Conservation (phyloP, 1,284 basidiomycete species). For the Blastosporella zonata region DNA sequence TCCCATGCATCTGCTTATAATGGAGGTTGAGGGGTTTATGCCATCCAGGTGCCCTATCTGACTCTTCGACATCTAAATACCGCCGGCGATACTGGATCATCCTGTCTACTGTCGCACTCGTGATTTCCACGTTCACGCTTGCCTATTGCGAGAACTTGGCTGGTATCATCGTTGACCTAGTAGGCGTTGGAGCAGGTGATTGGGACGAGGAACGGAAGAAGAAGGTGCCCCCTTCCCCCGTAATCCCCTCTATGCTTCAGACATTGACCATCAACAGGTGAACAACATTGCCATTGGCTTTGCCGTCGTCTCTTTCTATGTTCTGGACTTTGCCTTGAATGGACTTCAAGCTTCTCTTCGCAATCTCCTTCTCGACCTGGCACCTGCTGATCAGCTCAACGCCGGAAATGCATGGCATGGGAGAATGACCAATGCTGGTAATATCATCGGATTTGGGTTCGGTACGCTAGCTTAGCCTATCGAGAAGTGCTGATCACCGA, state of each 20-base stretch:
- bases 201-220: slow-evolving; percentile 82
- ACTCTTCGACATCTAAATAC: slow-evolving; percentile 86
- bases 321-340: slow-evolving; percentile 94
- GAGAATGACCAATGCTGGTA: slow-evolving; percentile 92
- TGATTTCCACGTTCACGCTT: slow-evolving; percentile 69
- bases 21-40: slow-evolving; percentile 26
- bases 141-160: slow-evolving; percentile 85
- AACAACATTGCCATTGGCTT: slow-evolving; percentile 74
- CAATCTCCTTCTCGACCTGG: slow-evolving; percentile 88
- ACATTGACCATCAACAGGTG: slow-evolving; percentile 43
- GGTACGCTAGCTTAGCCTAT: slow-evolving; percentile 43
- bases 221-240: slow-evolving; percentile 38
- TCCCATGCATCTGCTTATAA: slow-evolving; percentile 10
- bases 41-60: slow-evolving; percentile 81
- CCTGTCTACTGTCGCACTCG: slow-evolving; percentile 73
- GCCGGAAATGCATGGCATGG: slow-evolving; percentile 98
- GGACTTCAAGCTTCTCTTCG: slow-evolving; percentile 90
- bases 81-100: slow-evolving; percentile 89
- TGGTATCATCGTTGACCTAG: slow-evolving; percentile 71
- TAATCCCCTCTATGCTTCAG: slow-evolving; percentile 16
- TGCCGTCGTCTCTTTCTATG: slow-evolving; percentile 89
- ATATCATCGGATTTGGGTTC: slow-evolving; percentile 89
- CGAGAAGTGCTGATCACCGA: slow-evolving; percentile 4
- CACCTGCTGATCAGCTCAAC: slow-evolving; percentile 84
- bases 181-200: slow-evolving; percentile 78